Conservation (phyloP, 768 basidiomycete species). For the Suillus decipiens region DNA sequence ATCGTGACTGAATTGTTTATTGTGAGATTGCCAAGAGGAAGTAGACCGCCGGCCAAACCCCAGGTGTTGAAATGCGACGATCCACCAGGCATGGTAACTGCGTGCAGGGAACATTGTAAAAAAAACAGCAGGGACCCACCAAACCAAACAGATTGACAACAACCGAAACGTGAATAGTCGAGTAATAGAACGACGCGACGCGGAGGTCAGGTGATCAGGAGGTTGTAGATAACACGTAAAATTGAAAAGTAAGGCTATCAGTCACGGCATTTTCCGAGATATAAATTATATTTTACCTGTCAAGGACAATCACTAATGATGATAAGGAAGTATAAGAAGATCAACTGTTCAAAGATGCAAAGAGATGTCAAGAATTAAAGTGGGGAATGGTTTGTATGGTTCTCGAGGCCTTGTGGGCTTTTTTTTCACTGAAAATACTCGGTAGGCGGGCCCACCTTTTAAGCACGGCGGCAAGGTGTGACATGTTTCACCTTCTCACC, state of each 20-base stretch:
- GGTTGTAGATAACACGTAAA: constrained; percentile 11
- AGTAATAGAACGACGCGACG: constrained; percentile 17
- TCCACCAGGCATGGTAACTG: constrained; percentile 28
- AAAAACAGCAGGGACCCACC: constrained; percentile 35
- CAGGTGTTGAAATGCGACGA: constrained; percentile 18
- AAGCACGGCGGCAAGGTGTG: constrained; percentile 15
- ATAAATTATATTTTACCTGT: neutral
- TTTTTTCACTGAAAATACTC: constrained; percentile 12
- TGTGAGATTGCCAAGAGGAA: constrained; percentile 18
- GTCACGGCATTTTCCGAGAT: constrained; percentile 5
- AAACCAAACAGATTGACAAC: constrained; percentile 33
- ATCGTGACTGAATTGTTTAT: constrained; percentile 13
- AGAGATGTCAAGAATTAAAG: constrained; percentile 5
- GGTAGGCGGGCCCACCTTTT: constrained; percentile 30
- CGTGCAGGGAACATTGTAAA: constrained; percentile 26
- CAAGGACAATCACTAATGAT: neutral
- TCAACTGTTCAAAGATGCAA: neutral
- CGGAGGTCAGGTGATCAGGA: constrained; percentile 13
- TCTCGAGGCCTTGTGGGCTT: constrained; percentile 13
- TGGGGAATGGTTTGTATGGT: constrained; percentile 1
- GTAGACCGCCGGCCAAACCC: constrained; percentile 15
- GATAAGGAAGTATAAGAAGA: neutral
- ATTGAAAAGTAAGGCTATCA: constrained; percentile 1
- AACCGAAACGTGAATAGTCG: constrained; percentile 12
- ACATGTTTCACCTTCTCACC: constrained; percentile 22